A percentile compares a stretch with the other conserved stretches of the same genome.
Evolutionary conservation across 1,139 yeast species (phyloP).

Genomic region (Saccharomyces hybrid): DNA sequence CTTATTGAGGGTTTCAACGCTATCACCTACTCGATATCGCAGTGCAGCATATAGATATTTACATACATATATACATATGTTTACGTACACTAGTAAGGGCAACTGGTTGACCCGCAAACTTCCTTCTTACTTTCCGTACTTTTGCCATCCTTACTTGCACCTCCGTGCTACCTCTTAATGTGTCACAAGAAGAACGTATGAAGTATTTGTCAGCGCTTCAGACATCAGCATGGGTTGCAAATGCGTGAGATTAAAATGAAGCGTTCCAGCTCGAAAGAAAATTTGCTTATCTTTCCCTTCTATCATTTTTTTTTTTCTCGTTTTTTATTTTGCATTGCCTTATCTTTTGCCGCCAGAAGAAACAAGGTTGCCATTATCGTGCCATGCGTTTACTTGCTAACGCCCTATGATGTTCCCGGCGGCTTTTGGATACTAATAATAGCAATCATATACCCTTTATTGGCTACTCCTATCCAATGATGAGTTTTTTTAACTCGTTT

Average conservation of each 20-base stretch:
- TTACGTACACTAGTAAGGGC: background rate
- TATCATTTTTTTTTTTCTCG: background rate
- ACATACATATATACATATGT: background rate
- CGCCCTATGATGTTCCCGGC: background rate
- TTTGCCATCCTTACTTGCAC: background rate
- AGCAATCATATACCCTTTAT: background rate
- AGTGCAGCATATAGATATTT: background rate
- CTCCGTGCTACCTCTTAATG: background rate
- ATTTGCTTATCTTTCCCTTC: background rate
- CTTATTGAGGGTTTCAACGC: background rate
- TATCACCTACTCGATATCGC: background rate
- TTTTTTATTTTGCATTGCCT: background rate
- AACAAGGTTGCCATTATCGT: background rate
- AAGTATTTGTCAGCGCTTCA: background rate
- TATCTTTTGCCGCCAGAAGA: background rate
- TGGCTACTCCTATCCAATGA: background rate
- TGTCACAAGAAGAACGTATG: background rate
- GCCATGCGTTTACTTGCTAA: background rate
- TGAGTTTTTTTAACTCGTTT: background rate
- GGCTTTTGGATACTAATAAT: background rate
- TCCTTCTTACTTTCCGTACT: background rate
- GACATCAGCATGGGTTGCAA: background rate
- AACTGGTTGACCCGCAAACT: background rate
- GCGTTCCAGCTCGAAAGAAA: background rate
- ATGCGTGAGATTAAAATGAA: background rate